Percentiles rank a stretch among this genome's conserved stretches.
These are phyloP conservation scores for Aspergillus sclerotiicarbonarius DNA, from an alignment of 495 filamentous ascomycete genomes.

Conservation along the genomic window DNA sequence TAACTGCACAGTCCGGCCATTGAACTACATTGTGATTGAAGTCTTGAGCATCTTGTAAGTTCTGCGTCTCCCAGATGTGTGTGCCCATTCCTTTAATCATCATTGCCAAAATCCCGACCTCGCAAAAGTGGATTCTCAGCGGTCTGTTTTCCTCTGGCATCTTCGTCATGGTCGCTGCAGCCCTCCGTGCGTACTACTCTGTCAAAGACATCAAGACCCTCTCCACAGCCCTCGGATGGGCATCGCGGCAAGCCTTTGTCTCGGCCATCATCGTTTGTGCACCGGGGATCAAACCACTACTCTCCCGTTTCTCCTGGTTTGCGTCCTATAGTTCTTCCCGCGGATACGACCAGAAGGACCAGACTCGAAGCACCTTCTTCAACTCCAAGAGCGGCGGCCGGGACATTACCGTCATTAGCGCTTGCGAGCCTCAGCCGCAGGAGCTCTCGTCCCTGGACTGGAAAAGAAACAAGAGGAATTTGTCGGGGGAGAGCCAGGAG, in stretches of 20 bases:
- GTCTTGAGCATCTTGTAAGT: constrained; percentile 18
- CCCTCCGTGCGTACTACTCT: constrained; percentile 21
- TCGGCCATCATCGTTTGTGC: constrained; percentile 14
- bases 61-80: neutral
- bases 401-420: neutral
- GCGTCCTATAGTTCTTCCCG: neutral
- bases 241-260: constrained; percentile 19
- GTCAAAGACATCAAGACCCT: constrained; percentile 13
- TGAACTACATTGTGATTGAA: constrained; percentile 21
- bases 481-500: constrained; percentile 3
- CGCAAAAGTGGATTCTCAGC: constrained; percentile 8
- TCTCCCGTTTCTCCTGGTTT: constrained; percentile 9
- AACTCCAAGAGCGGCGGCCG: neutral
- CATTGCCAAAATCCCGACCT: constrained; percentile 1
- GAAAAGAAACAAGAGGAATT: neutral
- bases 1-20: constrained; percentile 15
- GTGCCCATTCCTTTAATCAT: constrained; percentile 14
- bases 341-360: constrained; percentile 4
- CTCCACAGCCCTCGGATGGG: constrained; percentile 17
- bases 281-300: constrained; percentile 17
- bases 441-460: constrained; percentile 3
- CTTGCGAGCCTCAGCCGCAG: neutral
- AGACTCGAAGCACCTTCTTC: neutral
- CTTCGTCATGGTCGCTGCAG: constrained; percentile 22
- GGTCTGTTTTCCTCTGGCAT: constrained; percentile 16